Evolutionary conservation across 306 rosid genomes (phyloP).

Genomic region (Glycyrrhiza uralensis): DNA sequence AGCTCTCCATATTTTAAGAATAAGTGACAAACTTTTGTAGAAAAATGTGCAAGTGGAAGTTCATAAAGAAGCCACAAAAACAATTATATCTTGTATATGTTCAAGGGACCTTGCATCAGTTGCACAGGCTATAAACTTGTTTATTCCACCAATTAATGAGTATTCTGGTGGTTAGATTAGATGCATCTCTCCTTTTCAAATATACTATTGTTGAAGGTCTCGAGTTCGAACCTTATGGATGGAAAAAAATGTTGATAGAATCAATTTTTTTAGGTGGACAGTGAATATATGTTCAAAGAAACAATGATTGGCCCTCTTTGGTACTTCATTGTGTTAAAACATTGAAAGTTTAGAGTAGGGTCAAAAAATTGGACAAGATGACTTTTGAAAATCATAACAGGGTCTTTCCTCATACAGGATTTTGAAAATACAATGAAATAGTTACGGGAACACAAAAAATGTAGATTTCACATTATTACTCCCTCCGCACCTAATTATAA

Average conservation of each 20-base stretch:
- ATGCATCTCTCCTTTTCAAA: background rate
- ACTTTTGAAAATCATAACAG: background rate
- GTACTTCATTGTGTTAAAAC: background rate
- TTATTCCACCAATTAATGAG: conserved; percentile 1
- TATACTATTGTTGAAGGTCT: background rate
- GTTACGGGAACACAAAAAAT: background rate
- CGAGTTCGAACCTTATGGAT: too few species aligned
- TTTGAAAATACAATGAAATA: background rate
- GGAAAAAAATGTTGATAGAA: background rate
- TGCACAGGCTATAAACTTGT: conserved; percentile 52
- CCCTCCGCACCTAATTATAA: too few species aligned
- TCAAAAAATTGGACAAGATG: background rate
- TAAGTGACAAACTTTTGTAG: background rate
- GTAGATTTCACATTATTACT: background rate
- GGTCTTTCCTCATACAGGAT: background rate
- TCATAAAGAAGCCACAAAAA: background rate
- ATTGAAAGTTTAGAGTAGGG: background rate
- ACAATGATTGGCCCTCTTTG: background rate
- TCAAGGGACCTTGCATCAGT: conserved; percentile 60
- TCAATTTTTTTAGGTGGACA: background rate
- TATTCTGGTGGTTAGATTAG: conserved; percentile 5
- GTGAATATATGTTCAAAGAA: background rate
- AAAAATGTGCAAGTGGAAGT: background rate
- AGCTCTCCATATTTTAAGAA: background rate
- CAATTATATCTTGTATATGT: background rate